These are phyloP conservation scores for Trypanosomatidae sp. DNA, from an alignment of 208 protist genomes.

Conservation along the genomic window DNA sequence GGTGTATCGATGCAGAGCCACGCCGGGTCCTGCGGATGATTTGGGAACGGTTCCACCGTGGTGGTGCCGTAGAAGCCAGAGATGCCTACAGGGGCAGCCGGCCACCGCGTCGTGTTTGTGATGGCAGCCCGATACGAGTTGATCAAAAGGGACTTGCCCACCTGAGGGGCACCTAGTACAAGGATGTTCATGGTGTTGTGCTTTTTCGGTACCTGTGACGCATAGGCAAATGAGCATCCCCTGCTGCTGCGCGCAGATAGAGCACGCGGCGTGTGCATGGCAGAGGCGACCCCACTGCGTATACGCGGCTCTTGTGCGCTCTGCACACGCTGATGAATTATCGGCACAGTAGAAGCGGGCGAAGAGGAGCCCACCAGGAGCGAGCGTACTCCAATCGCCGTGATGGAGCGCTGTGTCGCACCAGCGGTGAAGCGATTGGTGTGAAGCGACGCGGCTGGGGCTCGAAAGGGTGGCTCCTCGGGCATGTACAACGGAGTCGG, in stretches of 20 bases:
- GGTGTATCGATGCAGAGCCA: constrained; percentile 87
- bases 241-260: constrained; percentile 20
- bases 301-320: constrained; percentile 9
- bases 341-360: constrained; percentile 3
- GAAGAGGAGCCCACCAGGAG: constrained; percentile 1
- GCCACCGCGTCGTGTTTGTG: constrained; percentile 68
- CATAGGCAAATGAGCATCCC: constrained; percentile 29
- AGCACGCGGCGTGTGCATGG: constrained; percentile 1
- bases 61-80: constrained; percentile 83
- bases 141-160: constrained; percentile 82
- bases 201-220: constrained; percentile 12
- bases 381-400: not conserved
- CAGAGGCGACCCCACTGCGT: not conserved
- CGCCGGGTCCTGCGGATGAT: constrained; percentile 57
- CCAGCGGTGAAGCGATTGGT: constrained; percentile 6
- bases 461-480: not conserved
- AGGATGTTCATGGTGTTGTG: constrained; percentile 60
- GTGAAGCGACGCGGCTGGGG: not conserved
- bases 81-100: constrained; percentile 68
- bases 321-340: constrained; percentile 9
- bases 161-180: constrained; percentile 74
- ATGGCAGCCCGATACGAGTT: constrained; percentile 70
- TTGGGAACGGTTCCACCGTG: constrained; percentile 66
- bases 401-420: not conserved
- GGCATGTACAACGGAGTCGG: not conserved